Evolutionary conservation across 2,329 filamentous ascomycete genomes (phyloP).

Genomic region (Talaromyces sp.): DNA sequence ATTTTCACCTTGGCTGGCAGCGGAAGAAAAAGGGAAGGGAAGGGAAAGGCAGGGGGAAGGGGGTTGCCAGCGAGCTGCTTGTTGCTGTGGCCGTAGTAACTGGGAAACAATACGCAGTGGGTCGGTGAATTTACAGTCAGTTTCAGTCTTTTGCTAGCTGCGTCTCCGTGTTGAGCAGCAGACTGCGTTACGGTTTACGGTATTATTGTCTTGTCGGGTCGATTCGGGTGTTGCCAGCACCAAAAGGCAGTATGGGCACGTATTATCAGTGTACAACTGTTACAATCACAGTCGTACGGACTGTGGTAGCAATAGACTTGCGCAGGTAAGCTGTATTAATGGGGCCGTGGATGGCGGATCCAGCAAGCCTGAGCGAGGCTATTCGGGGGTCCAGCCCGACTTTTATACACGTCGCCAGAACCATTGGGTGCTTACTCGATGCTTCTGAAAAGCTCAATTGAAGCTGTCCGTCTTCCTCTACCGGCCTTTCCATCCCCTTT

Average conservation of each 20-base stretch:
- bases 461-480: not conserved
- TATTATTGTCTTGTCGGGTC: constrained; percentile 12
- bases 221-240: constrained; percentile 17
- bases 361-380: not conserved
- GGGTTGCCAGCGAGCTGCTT: constrained; percentile 22
- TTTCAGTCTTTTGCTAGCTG: not conserved
- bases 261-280: not conserved
- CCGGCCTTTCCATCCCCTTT: not conserved
- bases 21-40: constrained; percentile 28
- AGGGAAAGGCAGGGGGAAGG: constrained; percentile 25
- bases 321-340: not conserved
- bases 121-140: not conserved
- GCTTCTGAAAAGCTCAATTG: not conserved
- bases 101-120: constrained; percentile 12
- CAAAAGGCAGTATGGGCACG: not conserved
- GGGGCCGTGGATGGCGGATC: constrained; percentile 11
- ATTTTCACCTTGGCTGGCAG: constrained; percentile 21
- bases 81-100: constrained; percentile 21
- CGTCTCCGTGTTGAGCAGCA: not conserved
- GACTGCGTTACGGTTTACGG: not conserved
- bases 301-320: not conserved
- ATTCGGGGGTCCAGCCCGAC: not conserved
- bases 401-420: not conserved
- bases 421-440: not conserved
- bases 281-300: not conserved